Conservation (phyloP, 2,329 filamentous ascomycete genomes). For the Cercospora beticola region DNA sequence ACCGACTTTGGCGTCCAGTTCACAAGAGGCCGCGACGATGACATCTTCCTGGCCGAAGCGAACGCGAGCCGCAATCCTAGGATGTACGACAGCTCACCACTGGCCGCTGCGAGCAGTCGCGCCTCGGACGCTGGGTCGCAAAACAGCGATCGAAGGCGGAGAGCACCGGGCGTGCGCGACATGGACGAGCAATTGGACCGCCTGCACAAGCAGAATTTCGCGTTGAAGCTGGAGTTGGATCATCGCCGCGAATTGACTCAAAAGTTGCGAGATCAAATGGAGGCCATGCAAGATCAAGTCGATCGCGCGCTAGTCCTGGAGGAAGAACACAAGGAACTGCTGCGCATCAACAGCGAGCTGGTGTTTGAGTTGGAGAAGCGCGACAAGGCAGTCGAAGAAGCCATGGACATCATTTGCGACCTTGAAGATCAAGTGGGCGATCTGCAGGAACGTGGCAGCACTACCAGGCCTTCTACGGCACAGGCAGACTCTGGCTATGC, state of each 20-base stretch:
- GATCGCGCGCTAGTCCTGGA: conserved; percentile 38
- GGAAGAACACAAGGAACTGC: conserved; percentile 49
- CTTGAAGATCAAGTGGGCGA: conserved; percentile 54
- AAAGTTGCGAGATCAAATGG: conserved; percentile 58
- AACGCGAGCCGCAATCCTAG: conserved; percentile 24
- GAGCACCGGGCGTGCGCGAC: conserved; percentile 60
- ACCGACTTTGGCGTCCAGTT: conserved; percentile 36
- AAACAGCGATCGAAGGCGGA: conserved; percentile 25
- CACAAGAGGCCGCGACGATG: conserved; percentile 35
- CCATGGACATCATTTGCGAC: conserved; percentile 66
- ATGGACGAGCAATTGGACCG: conserved; percentile 68
- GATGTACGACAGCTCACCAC: conserved; percentile 35
- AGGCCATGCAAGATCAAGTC: conserved; percentile 56
- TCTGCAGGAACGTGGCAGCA: conserved; percentile 28
- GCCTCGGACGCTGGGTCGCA: conserved; percentile 22
- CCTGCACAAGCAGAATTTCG: conserved; percentile 74
- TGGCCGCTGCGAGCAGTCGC: conserved; percentile 19
- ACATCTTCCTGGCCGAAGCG: conserved; percentile 40
- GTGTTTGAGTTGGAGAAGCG: conserved; percentile 63
- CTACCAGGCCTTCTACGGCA: conserved; percentile 37
- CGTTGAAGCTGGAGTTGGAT: conserved; percentile 70
- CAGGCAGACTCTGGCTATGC: conserved; percentile 40
- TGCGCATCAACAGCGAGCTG: conserved; percentile 60
- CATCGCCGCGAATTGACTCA: conserved; percentile 66
- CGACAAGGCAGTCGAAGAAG: conserved; percentile 69